Conservation (phyloP, 371 early-diverging fungal genomes). For the Chytridiales sp. region DNA sequence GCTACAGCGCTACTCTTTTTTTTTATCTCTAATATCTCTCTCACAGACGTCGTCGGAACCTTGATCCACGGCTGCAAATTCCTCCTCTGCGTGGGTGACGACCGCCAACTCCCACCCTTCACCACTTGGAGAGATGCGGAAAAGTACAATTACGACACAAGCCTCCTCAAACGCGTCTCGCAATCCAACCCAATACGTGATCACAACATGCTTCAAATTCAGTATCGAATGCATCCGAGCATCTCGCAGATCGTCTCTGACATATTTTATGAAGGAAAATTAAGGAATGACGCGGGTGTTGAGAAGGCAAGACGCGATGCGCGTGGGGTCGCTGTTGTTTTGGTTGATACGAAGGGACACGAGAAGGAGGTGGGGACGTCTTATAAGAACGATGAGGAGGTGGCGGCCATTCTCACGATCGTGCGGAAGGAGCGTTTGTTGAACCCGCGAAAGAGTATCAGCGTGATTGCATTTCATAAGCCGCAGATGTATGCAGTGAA, state of each 20-base stretch:
- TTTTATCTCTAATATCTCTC: too few species aligned
- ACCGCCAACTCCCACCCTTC: background rate
- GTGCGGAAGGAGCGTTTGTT: background rate
- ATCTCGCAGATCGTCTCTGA: too few species aligned
- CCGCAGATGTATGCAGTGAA: too few species aligned
- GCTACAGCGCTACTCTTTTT: too few species aligned
- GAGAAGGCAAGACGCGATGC: background rate
- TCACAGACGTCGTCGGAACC: constrained; percentile 1
- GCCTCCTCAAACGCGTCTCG: too few species aligned
- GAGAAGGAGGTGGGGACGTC: background rate
- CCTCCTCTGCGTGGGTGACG: background rate
- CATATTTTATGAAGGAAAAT: too few species aligned
- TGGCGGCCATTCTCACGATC: background rate
- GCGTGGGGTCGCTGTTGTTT: background rate
- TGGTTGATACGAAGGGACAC: background rate
- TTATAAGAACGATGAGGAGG: background rate
- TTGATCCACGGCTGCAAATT: background rate
- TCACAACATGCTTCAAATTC: too few species aligned
- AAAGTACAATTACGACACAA: too few species aligned
- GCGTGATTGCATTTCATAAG: constrained; percentile 1
- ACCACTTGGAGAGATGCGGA: too few species aligned
- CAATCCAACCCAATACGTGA: too few species aligned
- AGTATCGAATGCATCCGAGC: too few species aligned
- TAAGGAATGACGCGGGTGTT: background rate
- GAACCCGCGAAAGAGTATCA: background rate